A percentile compares a stretch with the other conserved stretches of the same genome.
phyloP scores from a whole-genome alignment of 768 basidiomycete genomes.

The Leccinellum rugosiceps region DNA sequence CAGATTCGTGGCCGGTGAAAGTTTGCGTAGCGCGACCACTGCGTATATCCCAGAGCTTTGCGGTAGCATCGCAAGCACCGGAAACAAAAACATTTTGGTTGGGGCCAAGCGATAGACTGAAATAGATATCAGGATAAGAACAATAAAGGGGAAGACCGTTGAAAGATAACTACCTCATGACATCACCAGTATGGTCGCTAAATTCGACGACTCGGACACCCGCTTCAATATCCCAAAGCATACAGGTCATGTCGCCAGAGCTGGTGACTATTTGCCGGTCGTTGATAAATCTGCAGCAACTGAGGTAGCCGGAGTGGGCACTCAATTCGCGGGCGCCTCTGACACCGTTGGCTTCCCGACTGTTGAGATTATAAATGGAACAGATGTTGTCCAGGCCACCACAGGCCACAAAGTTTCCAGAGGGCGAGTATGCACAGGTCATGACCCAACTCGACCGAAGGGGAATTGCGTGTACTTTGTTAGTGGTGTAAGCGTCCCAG shows the following conservation, averaged over 20 bases:
- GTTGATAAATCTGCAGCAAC: slow-evolving; percentile 97
- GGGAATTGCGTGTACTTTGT: slow-evolving; percentile 99
- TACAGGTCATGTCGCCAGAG: slow-evolving; percentile 99
- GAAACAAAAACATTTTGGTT: slow-evolving; percentile 97
- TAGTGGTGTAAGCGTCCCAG: slow-evolving; percentile 99
- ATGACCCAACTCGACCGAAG: slow-evolving; percentile 99
- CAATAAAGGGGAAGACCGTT: slow-evolving; percentile 6
- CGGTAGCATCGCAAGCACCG: slow-evolving; percentile 96
- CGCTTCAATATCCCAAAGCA: slow-evolving; percentile 99
- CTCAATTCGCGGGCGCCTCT: slow-evolving; percentile 93
- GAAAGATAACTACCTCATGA: slow-evolving; percentile 80
- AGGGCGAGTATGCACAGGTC: slow-evolving; percentile 98
- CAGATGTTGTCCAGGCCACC: slow-evolving; percentile 99
- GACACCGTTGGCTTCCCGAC: slow-evolving; percentile 66
- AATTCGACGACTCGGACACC: slow-evolving; percentile 98
- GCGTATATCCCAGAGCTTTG: slow-evolving; percentile 98
- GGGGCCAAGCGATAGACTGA: slow-evolving; percentile 88
- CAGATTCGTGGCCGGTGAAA: slow-evolving; percentile 97
- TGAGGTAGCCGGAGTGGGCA: slow-evolving; percentile 97
- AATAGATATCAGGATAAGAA: slow-evolving; percentile 2
- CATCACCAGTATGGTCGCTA: slow-evolving; percentile 98
- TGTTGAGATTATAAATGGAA: slow-evolving; percentile 94
- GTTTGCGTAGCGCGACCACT: slow-evolving; percentile 98
- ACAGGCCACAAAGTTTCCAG: slow-evolving; percentile 96
- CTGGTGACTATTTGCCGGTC: slow-evolving; percentile 98